phyloP scores from a whole-genome alignment of 805 yeast genomes.

The Cyberlindnera japonica region DNA sequence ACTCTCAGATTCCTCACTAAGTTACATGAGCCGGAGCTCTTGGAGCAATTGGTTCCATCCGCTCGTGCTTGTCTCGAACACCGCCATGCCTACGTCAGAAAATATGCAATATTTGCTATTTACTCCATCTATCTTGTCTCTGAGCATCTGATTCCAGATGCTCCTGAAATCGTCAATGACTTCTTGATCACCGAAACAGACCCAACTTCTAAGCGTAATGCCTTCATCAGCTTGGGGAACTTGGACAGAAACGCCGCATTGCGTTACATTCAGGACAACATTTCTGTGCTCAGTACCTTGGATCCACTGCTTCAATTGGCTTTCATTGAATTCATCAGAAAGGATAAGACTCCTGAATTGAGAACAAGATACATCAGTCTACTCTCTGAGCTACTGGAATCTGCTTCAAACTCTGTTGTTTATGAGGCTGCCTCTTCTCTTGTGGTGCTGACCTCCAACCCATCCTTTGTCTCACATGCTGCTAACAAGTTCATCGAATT shows the following conservation, averaged over 20 bases:
- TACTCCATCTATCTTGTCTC: conserved; percentile 77
- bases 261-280: conserved; percentile 70
- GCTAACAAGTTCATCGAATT: conserved; percentile 84
- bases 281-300: conserved; percentile 53
- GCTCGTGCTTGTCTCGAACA: conserved; percentile 89
- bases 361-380: conserved; percentile 69
- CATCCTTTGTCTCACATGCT: conserved; percentile 67
- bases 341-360: conserved; percentile 65
- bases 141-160: conserved; percentile 89
- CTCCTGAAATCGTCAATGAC: conserved; percentile 74
- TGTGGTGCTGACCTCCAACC: conserved; percentile 56
- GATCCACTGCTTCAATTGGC: conserved; percentile 88
- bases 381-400: conserved; percentile 67
- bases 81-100: conserved; percentile 96
- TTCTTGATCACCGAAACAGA: conserved; percentile 83
- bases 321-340: conserved; percentile 85
- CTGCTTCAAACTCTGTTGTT: conserved; percentile 64
- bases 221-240: conserved; percentile 81
- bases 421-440: conserved; percentile 90
- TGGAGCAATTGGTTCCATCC: conserved; percentile 93
- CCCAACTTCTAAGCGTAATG: conserved; percentile 92
- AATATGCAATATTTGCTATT: conserved; percentile 92
- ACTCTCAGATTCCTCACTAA: conserved; percentile 89
- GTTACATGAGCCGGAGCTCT: conserved; percentile 85
- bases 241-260: conserved; percentile 84